Conservation (phyloP, 176 grass and related monocot genomes). For the Oryza meyeriana region DNA sequence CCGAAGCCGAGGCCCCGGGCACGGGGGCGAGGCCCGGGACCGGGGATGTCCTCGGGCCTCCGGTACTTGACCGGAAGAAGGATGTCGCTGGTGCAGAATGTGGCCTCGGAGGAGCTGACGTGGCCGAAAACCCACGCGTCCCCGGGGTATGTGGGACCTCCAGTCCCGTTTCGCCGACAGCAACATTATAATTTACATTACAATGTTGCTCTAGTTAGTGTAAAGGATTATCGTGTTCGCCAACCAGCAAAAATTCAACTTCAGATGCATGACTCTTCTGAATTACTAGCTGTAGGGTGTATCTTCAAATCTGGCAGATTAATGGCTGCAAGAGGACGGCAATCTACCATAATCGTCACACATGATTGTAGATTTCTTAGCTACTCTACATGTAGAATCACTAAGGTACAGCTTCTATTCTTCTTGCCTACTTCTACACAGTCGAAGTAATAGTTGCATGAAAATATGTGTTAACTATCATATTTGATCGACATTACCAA, state of each 20-base stretch:
- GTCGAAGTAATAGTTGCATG: background rate
- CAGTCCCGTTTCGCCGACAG: too few species aligned
- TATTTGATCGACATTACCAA: background rate
- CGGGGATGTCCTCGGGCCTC: too few species aligned
- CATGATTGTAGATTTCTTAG: background rate
- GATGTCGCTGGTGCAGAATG: too few species aligned
- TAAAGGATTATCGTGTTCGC: background rate
- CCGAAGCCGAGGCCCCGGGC: too few species aligned
- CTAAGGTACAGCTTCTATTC: background rate
- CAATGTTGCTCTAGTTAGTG: conserved; percentile 17
- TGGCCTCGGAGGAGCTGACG: too few species aligned
- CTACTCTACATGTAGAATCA: background rate
- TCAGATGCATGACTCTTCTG: background rate
- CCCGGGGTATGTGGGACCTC: too few species aligned
- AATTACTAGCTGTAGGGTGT: background rate
- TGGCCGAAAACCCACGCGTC: too few species aligned
- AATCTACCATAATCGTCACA: background rate
- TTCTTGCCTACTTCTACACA: background rate
- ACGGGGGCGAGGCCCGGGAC: too few species aligned
- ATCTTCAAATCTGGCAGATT: background rate
- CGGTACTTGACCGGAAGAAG: too few species aligned
- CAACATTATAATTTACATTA: conserved; percentile 15
- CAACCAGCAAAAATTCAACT: background rate
- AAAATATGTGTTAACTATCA: background rate
- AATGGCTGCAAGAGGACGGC: background rate